Evolutionary conservation across 257 asterid genomes (phyloP), one percentile per base, ranked within the genome.

Genomic region (Capsicum pubescens): DNA sequence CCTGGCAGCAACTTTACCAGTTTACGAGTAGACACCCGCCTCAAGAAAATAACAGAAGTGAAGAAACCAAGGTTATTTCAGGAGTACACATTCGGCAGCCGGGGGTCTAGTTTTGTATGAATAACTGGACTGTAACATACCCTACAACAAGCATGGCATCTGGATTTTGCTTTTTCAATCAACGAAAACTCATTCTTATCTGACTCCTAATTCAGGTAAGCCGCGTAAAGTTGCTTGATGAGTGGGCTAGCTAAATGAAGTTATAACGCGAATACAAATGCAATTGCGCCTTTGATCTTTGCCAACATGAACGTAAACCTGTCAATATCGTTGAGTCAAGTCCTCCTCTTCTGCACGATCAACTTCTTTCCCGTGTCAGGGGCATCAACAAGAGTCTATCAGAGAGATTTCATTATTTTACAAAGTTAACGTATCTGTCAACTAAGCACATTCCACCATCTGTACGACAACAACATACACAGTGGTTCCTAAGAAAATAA

Each of bases 291-390:
- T 86, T 26, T 86, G 86, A 86, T 86, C 58, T 86, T 86, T 58
- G 88, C 86, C 88, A 86, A 67, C 88, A 86, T 83, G 44, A 86
- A 36, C 84, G 83, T 86, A 67, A 86, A 86, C 74, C 88, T 86
- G 8, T 83, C 88, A 56, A 86, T 79, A 21, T 86, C 88, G 3
- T 86, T 86, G 56, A 86, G 74, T 44, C 84, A 57, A 2, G 86
- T 86, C 82, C 88, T 78, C 84, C 82, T 83, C 84, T 83, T 78
- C 83, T 86, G 88, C 70, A 86, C 88, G 0, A 83, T 86, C 84
- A 85, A 67, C 84, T 85, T 85, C 66, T 82, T 69, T 26, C 87
- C 87, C 87, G 32, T 86, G 81, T 86, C 88, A 48, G 84, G 88
- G 14, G 88, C 60, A 83, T 86, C 88, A 12, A 86, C 84, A 66